These are phyloP conservation scores for Dioszegia crocea DNA, from an alignment of 768 basidiomycete species.

Conservation along the genomic window DNA sequence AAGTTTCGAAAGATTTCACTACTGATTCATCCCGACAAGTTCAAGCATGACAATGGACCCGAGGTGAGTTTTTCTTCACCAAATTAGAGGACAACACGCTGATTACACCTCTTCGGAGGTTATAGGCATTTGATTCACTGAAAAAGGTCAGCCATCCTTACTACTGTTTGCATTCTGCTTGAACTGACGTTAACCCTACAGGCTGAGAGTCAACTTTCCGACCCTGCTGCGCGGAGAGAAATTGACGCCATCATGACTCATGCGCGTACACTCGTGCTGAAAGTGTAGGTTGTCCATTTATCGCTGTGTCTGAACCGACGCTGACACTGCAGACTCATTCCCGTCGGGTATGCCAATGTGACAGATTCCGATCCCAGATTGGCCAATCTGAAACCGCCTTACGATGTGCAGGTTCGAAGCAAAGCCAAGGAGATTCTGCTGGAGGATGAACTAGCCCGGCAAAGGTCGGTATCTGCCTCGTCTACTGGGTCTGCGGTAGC, in stretches of 20 bases:
- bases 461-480: conserved; percentile 24
- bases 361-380: conserved; percentile 43
- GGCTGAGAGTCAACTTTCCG: conserved; percentile 45
- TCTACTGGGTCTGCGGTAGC: background rate
- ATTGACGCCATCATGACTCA: conserved; percentile 49
- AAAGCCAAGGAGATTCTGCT: conserved; percentile 46
- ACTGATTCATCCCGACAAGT: conserved; percentile 97
- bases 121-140: conserved; percentile 48
- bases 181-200: conserved; percentile 13
- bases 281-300: conserved; percentile 29
- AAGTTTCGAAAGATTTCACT: conserved; percentile 56
- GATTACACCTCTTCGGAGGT: conserved; percentile 3
- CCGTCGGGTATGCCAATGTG: conserved; percentile 39
- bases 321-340: conserved; percentile 30
- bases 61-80: conserved; percentile 37
- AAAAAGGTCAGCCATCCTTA: conserved; percentile 46
- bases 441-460: conserved; percentile 43
- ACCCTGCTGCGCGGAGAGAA: conserved; percentile 39
- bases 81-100: background rate
- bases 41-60: conserved; percentile 58
- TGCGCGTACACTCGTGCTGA: conserved; percentile 42
- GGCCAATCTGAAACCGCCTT: conserved; percentile 32
- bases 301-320: background rate
- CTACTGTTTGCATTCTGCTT: background rate
- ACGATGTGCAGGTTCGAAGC: conserved; percentile 40